Evolutionary conservation across 2,329 filamentous ascomycete species (phyloP).

Genomic region (Stromatinia cepivora): DNA sequence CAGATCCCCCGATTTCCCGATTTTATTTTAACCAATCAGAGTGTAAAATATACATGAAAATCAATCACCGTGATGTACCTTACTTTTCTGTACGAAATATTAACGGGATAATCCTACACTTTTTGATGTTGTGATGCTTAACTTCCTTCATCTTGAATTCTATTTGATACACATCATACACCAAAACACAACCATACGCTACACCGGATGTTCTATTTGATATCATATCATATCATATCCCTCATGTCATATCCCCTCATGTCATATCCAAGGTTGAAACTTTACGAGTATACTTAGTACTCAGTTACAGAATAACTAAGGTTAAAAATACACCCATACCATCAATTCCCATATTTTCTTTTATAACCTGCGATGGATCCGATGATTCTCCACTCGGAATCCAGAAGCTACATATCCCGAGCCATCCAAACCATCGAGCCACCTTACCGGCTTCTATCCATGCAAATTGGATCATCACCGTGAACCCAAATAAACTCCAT

Average conservation of each 20-base stretch:
- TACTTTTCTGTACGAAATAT: constrained; percentile 9
- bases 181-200: not conserved
- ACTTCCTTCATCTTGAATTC: not conserved
- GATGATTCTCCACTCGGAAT: not conserved
- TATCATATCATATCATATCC: no score
- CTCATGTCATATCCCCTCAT: no score
- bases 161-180: not conserved
- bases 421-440: not conserved
- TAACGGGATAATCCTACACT: not conserved
- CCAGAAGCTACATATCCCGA: constrained; percentile 1
- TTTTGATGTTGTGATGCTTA: not conserved
- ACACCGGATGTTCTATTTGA: not conserved
- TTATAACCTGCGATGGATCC: not conserved
- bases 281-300: no score
- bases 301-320: no score
- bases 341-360: not conserved
- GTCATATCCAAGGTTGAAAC: no score
- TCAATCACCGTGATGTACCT: constrained; percentile 13
- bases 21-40: not conserved
- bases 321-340: no score
- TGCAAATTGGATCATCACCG: not conserved
- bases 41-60: not conserved
- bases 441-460: constrained; percentile 11
- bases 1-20: constrained; percentile 1
- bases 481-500: not conserved